A percentile compares a stretch with the other conserved stretches of the same genome.
These are phyloP conservation scores for Beauveria sp. DNA, from an alignment of 2,329 filamentous ascomycete species.

Conservation along the genomic window DNA sequence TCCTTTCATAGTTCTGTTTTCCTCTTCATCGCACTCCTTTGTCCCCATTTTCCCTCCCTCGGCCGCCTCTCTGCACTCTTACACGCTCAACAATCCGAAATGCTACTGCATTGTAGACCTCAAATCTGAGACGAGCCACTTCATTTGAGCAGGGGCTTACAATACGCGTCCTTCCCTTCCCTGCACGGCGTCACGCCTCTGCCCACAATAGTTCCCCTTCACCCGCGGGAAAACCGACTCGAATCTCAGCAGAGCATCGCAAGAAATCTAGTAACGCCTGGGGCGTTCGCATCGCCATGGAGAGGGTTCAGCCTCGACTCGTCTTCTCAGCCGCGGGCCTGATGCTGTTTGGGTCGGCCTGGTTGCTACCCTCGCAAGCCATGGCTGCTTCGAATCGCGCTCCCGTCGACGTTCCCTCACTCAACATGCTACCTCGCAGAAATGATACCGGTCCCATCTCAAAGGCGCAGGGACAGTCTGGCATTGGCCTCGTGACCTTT, in stretches of 20 bases:
- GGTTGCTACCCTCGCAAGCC: not conserved
- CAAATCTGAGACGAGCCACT: not conserved
- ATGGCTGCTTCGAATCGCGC: not conserved
- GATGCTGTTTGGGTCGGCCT: slow-evolving; percentile 1
- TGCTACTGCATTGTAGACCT: not conserved
- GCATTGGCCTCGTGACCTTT: slow-evolving; percentile 39
- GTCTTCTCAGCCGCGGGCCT: not conserved
- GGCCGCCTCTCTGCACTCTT: not conserved
- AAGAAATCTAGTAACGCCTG: not conserved
- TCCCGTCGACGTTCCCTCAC: not conserved
- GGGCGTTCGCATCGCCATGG: not conserved
- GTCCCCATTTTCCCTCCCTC: not conserved
- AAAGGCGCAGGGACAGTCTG: slow-evolving; percentile 10
- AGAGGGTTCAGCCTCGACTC: not conserved
- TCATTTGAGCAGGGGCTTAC: not conserved
- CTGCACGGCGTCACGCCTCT: not conserved
- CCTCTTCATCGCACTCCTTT: not conserved
- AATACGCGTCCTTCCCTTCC: not conserved
- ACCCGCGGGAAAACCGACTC: not conserved
- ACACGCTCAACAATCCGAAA: not conserved
- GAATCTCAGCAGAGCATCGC: not conserved
- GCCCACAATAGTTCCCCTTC: not conserved
- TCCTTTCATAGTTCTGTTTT: not conserved
- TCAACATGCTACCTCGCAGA: not conserved
- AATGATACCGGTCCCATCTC: not conserved